Evolutionary conservation across 1,284 basidiomycete genomes (phyloP), one percentile per base, ranked within the genome.

Genomic region (Ganoderma lucidum): DNA sequence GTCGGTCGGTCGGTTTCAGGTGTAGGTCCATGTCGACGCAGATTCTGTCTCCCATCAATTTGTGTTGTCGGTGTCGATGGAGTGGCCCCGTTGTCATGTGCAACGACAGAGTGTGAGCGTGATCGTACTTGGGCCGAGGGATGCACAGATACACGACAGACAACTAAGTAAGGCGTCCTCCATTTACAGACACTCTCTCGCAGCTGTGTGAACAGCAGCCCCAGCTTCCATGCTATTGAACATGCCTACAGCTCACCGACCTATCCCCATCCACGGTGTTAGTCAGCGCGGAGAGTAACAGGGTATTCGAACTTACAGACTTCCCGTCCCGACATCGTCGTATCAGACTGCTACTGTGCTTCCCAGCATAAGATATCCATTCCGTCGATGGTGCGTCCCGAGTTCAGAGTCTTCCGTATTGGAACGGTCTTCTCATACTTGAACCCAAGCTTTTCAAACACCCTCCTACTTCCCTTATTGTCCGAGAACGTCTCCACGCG

Each of bases 361-460:
- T 64, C 60, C 77, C 78, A 80, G 70, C 76, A 75, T 32, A 80
- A 59, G 39, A 81, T 64, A 67, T 79, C 71, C 64, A 77, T 71
- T 28, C 73, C 80, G 32, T 70, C 62, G 39, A 69, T 64, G 42
- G 51, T 69, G 55, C 61, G 73, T 37, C 75, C 78, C 41, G 41
- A 75, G 62, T 70, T 75, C 51, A 64, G 65, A 71, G 75, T 51
- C 83, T 63, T 65, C 81, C 73, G 80, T n/a, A 85, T 80, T 64
- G 85, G 78, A 17, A 83, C 67, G 39, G 82, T 83, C 64, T 81
- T 75, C 70, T 78, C 78, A 70, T 84, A 75, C 44, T 77, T 79
- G 73, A 92, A 92, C 14, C 88, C 89, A 68, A 86, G 88, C 82
- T 91, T 92, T 76, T 87, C 82, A 72, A 92, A 89, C 37, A 91